Evolutionary conservation across 805 yeast species (phyloP).

Genomic region (Candida patagonica): DNA sequence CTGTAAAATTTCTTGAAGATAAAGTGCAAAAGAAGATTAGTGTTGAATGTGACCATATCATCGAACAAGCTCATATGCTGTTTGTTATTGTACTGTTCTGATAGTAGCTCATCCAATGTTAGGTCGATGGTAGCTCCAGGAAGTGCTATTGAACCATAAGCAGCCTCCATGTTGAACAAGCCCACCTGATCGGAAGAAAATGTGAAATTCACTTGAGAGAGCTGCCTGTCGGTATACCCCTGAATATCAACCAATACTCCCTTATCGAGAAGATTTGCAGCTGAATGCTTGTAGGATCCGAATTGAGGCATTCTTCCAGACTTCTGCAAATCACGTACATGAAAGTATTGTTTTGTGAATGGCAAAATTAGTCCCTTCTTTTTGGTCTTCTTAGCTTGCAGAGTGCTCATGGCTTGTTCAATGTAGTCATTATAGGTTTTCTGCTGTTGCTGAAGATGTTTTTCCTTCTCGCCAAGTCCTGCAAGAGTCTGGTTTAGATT

Average conservation of each 20-base stretch:
- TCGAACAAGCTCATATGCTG: slow-evolving; percentile 49
- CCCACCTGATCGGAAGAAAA: slow-evolving; percentile 70
- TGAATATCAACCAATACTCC: slow-evolving; percentile 54
- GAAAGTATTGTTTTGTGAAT: slow-evolving; percentile 69
- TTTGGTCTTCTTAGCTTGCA: slow-evolving; percentile 34
- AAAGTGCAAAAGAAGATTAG: slow-evolving; percentile 57
- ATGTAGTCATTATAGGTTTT: slow-evolving; percentile 38
- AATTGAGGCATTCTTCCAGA: slow-evolving; percentile 60
- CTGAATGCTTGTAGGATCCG: slow-evolving; percentile 70
- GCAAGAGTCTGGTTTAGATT: slow-evolving; percentile 37
- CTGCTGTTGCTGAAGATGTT: slow-evolving; percentile 33
- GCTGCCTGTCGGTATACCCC: slow-evolving; percentile 40
- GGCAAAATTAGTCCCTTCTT: slow-evolving; percentile 29
- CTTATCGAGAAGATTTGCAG: slow-evolving; percentile 64
- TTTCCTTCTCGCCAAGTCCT: slow-evolving; percentile 38
- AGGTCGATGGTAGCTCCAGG: slow-evolving; percentile 46
- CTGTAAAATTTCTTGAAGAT: slow-evolving; percentile 72
- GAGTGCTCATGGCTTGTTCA: slow-evolving; percentile 40
- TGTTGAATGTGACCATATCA: slow-evolving; percentile 58
- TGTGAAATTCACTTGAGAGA: slow-evolving; percentile 62
- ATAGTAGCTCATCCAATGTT: slow-evolving; percentile 62
- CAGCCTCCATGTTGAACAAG: slow-evolving; percentile 63
- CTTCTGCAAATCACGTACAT: slow-evolving; percentile 59
- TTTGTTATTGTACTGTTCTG: slow-evolving; percentile 62
- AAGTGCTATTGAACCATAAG: slow-evolving; percentile 51